Conservation (phyloP, 2,329 filamentous ascomycete genomes). For the Cladosporium sp. region DNA sequence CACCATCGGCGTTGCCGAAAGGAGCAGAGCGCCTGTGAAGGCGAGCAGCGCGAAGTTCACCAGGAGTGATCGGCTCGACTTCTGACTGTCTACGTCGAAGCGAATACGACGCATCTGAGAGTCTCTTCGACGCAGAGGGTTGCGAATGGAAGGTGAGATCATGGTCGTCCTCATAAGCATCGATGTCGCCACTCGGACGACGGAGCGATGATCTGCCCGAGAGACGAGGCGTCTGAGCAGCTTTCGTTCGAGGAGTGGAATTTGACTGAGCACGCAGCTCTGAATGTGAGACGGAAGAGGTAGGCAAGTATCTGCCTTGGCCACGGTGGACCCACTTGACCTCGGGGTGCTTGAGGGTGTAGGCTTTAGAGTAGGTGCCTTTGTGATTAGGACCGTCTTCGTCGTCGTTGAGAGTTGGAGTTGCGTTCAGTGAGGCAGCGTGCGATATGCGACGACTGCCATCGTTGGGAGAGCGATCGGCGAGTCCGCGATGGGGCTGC, state of each 20-base stretch:
- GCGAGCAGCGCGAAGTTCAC: conserved; percentile 14
- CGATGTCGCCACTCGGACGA: conserved; percentile 9
- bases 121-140: conserved; percentile 2
- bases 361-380: conserved; percentile 30
- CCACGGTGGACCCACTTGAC: conserved; percentile 32
- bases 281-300: neutral
- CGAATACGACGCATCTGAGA: conserved; percentile 9
- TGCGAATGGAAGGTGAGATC: conserved; percentile 1
- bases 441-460: neutral
- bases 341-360: conserved; percentile 28
- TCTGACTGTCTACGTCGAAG: conserved; percentile 9
- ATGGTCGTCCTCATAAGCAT: neutral
- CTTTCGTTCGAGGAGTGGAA: conserved; percentile 1
- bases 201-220: conserved; percentile 9
- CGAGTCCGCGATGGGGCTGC: neutral
- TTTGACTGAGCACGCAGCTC: neutral
- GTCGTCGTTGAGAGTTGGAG: conserved; percentile 10
- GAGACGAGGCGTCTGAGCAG: neutral
- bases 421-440: conserved; percentile 2
- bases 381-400: conserved; percentile 26
- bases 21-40: conserved; percentile 15
- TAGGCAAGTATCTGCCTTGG: conserved; percentile 30
- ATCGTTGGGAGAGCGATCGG: neutral
- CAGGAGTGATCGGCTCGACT: conserved; percentile 5
- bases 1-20: conserved; percentile 1